Percentiles rank a stretch among this genome's conserved stretches.
phyloP scores from a whole-genome alignment of 768 basidiomycete genomes.

The Lanmaoa rubissima region DNA sequence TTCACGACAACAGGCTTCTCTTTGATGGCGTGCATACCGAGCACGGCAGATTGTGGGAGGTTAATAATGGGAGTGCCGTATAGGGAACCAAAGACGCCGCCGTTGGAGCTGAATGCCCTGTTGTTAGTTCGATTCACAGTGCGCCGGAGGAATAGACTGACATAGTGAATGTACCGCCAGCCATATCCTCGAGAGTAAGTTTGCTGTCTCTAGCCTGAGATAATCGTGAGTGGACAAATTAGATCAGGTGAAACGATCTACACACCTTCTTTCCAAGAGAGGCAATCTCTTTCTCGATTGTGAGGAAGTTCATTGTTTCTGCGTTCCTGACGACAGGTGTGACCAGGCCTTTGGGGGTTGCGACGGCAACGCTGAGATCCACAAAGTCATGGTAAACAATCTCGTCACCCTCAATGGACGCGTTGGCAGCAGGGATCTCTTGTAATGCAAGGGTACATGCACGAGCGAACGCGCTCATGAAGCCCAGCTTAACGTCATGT shows the following conservation, averaged over 20 bases:
- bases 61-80: conserved; percentile 99
- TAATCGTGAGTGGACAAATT: conserved; percentile 6
- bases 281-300: conserved; percentile 92
- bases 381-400: conserved; percentile 92
- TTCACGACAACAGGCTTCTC: conserved; percentile 88
- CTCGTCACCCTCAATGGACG: conserved; percentile 90
- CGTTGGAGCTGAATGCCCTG: conserved; percentile 74
- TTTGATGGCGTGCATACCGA: conserved; percentile 96
- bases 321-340: conserved; percentile 94
- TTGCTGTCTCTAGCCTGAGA: conserved; percentile 83
- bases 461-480: conserved; percentile 96
- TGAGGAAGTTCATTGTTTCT: conserved; percentile 81
- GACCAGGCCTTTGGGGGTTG: conserved; percentile 95
- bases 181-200: conserved; percentile 96
- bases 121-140: background rate
- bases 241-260: background rate
- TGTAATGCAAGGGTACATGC: conserved; percentile 81
- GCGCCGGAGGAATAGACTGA: conserved; percentile 37
- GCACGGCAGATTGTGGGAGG: conserved; percentile 90
- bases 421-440: conserved; percentile 94
- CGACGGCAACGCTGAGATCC: conserved; percentile 93
- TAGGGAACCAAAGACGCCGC: conserved; percentile 96
- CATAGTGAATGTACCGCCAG: conserved; percentile 99
- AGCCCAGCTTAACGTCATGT: conserved; percentile 95
- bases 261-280: conserved; percentile 83